Evolutionary conservation across 805 yeast genomes (phyloP).

Genomic region (Candida xiaguanensis): DNA sequence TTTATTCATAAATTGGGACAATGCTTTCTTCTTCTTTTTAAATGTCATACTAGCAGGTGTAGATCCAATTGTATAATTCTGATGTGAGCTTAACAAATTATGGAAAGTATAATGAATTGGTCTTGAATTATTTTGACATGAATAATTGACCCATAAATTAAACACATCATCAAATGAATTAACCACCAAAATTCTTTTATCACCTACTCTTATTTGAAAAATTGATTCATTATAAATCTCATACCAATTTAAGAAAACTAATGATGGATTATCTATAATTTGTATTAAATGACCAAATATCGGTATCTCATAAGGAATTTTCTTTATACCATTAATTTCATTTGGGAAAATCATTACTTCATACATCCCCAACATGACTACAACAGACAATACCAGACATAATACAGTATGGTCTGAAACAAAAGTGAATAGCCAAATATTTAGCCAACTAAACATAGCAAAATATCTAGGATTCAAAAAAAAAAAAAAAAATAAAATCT

Average conservation of each 20-base stretch:
- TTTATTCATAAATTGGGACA: constrained; percentile 43
- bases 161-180: constrained; percentile 56
- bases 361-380: not conserved
- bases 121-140: constrained; percentile 59
- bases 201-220: constrained; percentile 64
- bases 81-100: constrained; percentile 49
- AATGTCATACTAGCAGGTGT: constrained; percentile 55
- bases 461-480: not conserved
- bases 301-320: constrained; percentile 43
- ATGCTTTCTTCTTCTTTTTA: constrained; percentile 43
- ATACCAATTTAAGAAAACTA: constrained; percentile 44
- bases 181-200: constrained; percentile 56
- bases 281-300: constrained; percentile 49
- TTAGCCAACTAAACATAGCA: constrained; percentile 6
- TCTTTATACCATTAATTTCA: constrained; percentile 35
- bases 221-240: constrained; percentile 38
- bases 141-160: constrained; percentile 46
- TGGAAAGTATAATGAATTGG: constrained; percentile 70
- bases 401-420: not conserved
- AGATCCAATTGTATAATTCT: constrained; percentile 62
- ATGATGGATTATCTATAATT: constrained; percentile 47
- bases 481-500: not conserved
- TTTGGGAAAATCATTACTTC: constrained; percentile 16
- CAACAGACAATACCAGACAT: not conserved
- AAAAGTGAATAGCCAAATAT: constrained; percentile 1